Base-by-base conservation (phyloP, 176 grass and related monocot genomes). In the Hyparrhenia diplandra region DNA sequence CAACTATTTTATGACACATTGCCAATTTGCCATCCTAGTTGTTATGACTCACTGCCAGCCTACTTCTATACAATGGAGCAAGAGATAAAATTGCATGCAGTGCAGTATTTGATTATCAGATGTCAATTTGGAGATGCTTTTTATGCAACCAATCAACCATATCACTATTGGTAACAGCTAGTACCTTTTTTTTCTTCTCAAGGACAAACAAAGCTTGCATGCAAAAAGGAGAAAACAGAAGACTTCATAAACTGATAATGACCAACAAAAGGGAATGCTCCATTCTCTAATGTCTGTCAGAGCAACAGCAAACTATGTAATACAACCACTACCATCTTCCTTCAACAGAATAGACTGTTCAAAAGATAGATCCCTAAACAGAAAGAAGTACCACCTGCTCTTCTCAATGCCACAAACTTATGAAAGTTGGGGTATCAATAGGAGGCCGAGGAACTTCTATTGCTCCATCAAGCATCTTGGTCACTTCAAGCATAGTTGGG, bases 381-480 rank as follows among this genome's bases (percentile, higher is more conserved):
- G n/a, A 46, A 36, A 64, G 2, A 43, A 27, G 12, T 28, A 70
- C 14, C 12, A 70, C 39, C 42, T 69, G 16, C 20, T 70, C 39
- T 71, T 71, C 27, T 10, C 13, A 47, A 29, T 71, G 24, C 25
- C 42, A 72, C 30, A 45, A 72, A 49, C 42, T 30, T 49, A 72
- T 49, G 25, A 72, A 72, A 45, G 24, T 1, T 49, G 69, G 69
- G 8, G 69, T 72, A 45, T 72, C 14, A 72, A 72, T 31, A 5
- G 69, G 69, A 49, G 69, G 69, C 25, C 20, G 69, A 8, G 69
- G 69, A 72, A 5, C 69, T 45, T 49, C 69, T 72, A 72, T 49
- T 47, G 41, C 24, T 49, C 69, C 69, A 12, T 72, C 69, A 72
- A 72, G 69, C 69, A 72, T 72, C 69, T 72, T 72, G 69, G 27